Base-by-base conservation (phyloP, 75 land plant genomes). In the Adiantum capillusveneris region DNA sequence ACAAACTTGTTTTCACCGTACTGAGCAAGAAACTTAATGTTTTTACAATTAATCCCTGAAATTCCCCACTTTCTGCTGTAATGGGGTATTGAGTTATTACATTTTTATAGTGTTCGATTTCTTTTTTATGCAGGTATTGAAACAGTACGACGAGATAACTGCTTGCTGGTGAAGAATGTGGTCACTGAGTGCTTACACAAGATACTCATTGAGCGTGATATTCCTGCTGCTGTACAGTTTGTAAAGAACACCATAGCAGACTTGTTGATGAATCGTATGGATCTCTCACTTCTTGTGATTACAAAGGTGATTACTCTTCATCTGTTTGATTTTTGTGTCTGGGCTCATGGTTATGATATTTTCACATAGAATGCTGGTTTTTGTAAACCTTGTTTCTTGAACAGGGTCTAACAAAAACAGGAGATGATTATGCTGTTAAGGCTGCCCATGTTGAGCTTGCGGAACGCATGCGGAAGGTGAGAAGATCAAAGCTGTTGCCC, bases 361-460 rank as follows among this genome's bases (percentile, higher is more conserved):
- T n/a, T n/a, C n/a, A n/a, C n/a, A n/a, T n/a, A n/a, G n/a, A n/a
- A n/a, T n/a, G n/a, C n/a, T n/a, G n/a, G n/a, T n/a, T n/a, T n/a
- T n/a, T n/a, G n/a, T n/a, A n/a, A n/a, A n/a, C n/a, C n/a, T n/a
- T n/a, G n/a, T n/a, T n/a, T n/a, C n/a, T 2, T 53, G 29, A 53
- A 42, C 69, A 94, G 98, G 98, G 96, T 57, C 61, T 89, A 63
- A 89, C 98, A 53, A 94, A 90, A 61, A 79, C 91, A 26, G 98
- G 96, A 64, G 96, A 86, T 65, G 91, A 90, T 60, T 94, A 94
- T 81, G 90, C 83, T 60, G 90, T 86, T 6, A 94, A 94, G 63
- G 77, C 88, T 57, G 98, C 98, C 31, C 98, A 94, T 77, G 98
- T 94, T 53, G 98, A 94, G 64, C 88, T 94, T 69, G 98, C 98